Evolutionary conservation across 768 basidiomycete species (phyloP).

Genomic region (Mycena leptocephala): DNA sequence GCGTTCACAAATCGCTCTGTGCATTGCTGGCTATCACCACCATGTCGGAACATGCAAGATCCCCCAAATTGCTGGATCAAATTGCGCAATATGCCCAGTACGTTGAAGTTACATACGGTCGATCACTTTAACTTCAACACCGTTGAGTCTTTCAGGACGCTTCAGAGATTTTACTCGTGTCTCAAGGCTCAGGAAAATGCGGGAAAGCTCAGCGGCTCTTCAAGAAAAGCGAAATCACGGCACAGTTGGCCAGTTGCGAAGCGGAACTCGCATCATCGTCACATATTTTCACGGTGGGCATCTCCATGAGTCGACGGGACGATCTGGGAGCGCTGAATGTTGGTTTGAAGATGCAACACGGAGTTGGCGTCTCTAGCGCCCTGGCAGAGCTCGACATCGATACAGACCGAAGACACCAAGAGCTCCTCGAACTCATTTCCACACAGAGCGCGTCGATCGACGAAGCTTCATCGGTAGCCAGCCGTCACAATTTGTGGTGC

Average conservation of each 20-base stretch:
- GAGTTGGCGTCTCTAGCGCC: not conserved
- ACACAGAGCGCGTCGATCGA: not conserved
- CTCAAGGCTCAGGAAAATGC: not conserved
- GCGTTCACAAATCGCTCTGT: conserved; percentile 1
- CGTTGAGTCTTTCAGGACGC: not conserved
- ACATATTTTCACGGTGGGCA: not conserved
- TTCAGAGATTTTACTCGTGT: not conserved
- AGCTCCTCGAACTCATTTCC: not conserved
- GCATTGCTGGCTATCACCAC: not conserved
- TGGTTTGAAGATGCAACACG: not conserved
- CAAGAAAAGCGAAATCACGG: not conserved
- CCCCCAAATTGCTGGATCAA: not conserved
- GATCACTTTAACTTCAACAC: not conserved
- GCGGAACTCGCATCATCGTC: not conserved
- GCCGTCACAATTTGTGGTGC: not conserved
- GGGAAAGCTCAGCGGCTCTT: not conserved
- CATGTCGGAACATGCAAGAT: not conserved
- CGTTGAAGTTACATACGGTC: not conserved
- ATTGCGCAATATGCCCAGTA: conserved; percentile 4
- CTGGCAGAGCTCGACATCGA: not conserved
- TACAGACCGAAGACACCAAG: conserved; percentile 1
- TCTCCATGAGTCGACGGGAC: not conserved
- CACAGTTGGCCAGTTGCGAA: not conserved
- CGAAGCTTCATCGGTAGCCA: not conserved
- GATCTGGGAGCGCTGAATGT: not conserved